Percentiles rank a stretch among this genome's conserved stretches.
These are phyloP conservation scores for Rhododendron molle DNA, from an alignment of 148 eudicot genomes.

Conservation along the genomic window DNA sequence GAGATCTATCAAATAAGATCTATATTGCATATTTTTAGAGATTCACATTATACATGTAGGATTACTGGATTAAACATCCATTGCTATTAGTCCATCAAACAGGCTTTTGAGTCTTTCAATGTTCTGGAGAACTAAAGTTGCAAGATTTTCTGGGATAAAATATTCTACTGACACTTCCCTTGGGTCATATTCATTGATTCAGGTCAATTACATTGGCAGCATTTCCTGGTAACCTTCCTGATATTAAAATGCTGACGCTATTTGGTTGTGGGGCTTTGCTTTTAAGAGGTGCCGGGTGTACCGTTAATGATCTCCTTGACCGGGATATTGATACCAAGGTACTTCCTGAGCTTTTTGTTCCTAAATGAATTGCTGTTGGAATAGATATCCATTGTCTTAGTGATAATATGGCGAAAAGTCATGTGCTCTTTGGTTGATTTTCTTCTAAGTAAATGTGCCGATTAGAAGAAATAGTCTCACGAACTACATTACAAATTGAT, in stretches of 20 bases:
- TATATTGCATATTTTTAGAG: too few species aligned
- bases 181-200: conserved; percentile 6
- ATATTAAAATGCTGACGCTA: conserved; percentile 67
- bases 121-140: neutral
- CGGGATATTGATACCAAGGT: conserved; percentile 73
- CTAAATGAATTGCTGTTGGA: neutral
- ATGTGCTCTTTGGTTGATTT: neutral
- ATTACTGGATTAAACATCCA: neutral
- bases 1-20: too few species aligned
- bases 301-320: conserved; percentile 67
- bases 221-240: conserved; percentile 65
- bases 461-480: neutral
- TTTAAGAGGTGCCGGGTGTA: conserved; percentile 79
- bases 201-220: conserved; percentile 96
- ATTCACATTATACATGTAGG: neutral
- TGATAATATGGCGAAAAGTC: neutral
- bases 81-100: neutral
- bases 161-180: neutral
- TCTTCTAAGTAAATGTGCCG: neutral
- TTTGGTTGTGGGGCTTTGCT: conserved; percentile 70
- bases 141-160: neutral
- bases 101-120: neutral
- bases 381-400: neutral
- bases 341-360: conserved; percentile 3
- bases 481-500: neutral